Base-by-base conservation (phyloP, 371 early-diverging fungal genomes). In the Rhizopus arrhizus region DNA sequence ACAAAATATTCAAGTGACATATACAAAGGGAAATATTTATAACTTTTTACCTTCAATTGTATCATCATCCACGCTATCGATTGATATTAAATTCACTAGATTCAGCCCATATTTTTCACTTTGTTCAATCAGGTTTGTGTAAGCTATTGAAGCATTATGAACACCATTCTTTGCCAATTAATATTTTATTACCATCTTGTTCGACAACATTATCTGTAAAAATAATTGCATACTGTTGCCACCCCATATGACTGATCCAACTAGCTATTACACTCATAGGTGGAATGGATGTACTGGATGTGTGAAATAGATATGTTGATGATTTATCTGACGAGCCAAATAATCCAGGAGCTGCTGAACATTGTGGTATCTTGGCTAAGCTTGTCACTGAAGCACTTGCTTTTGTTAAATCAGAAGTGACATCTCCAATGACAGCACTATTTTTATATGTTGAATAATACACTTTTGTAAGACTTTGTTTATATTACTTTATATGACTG, bases 351-450 rank as follows among this genome's bases (percentile, higher is more conserved):
- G 70, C 71, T 34, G 55, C 65, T 0, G 76, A 75, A 43, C 79
- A 78, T 59, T 78, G 79, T 2, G 79, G 79, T 49, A 75, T 65
- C 7, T 67, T 45, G 42, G 54, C 54, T 13, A 72, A 43, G 9
- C 79, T 65, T 13, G 73, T 73, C 33, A 78, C 62, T 10, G 71
- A 62, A 15, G 76, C 79, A 35, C 70, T 72, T 15, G 62, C 50
- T 50, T 69, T 61, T 13, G 79, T 72, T 62, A 70, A 66, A 8
- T 35, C 15, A 7, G 73, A 69, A 6, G 64, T 43, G 58, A 72
- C 72, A 53, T 78, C 79, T 22, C 79, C 79, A 54, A 78, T 68
- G 0, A 78, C 68, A 13, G 79, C 79, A 47, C 79, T 76, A 31
- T 38, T 29, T 22, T 10, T 55, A 15, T 48, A 29, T 8, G 10